Conservation (phyloP, 768 basidiomycete species). For the Cystobasidium tubakii region DNA sequence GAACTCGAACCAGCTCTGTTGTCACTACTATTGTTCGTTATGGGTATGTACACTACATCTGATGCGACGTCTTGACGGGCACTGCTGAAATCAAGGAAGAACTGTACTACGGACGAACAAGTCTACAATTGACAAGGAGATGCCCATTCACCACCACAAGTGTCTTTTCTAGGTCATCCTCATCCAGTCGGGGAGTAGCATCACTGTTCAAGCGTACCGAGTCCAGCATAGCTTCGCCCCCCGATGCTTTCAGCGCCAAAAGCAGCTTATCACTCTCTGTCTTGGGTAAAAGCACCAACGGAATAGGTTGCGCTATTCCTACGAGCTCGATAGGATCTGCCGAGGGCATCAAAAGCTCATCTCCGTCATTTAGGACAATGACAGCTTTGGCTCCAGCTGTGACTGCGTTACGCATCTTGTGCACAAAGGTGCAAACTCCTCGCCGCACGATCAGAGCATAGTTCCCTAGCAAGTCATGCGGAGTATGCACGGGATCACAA, state of each 20-base stretch:
- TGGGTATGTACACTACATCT: neutral
- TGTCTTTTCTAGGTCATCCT: slow-evolving; percentile 16
- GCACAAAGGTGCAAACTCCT: slow-evolving; percentile 79
- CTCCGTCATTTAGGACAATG: slow-evolving; percentile 59
- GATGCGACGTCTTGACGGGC: neutral
- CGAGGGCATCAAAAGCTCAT: slow-evolving; percentile 36
- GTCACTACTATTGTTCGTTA: neutral
- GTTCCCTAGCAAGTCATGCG: neutral
- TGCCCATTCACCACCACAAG: slow-evolving; percentile 30
- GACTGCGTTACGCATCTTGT: slow-evolving; percentile 68
- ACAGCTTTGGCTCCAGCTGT: slow-evolving; percentile 70
- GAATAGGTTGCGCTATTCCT: slow-evolving; percentile 37
- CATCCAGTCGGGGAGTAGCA: neutral
- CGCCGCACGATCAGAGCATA: slow-evolving; percentile 59
- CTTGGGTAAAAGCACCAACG: slow-evolving; percentile 41
- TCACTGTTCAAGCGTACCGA: neutral
- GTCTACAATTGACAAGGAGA: slow-evolving; percentile 26
- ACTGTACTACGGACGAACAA: slow-evolving; percentile 5
- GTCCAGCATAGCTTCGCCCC: neutral
- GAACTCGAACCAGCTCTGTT: neutral
- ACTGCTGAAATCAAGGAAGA: neutral
- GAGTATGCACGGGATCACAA: neutral
- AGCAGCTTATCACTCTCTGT: slow-evolving; percentile 32
- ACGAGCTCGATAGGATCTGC: slow-evolving; percentile 38
- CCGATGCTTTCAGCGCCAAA: neutral